Percentiles rank a stretch among this genome's conserved stretches.
Evolutionary conservation across 306 rosid species (phyloP).

Genomic region (Trifolium pratense): DNA sequence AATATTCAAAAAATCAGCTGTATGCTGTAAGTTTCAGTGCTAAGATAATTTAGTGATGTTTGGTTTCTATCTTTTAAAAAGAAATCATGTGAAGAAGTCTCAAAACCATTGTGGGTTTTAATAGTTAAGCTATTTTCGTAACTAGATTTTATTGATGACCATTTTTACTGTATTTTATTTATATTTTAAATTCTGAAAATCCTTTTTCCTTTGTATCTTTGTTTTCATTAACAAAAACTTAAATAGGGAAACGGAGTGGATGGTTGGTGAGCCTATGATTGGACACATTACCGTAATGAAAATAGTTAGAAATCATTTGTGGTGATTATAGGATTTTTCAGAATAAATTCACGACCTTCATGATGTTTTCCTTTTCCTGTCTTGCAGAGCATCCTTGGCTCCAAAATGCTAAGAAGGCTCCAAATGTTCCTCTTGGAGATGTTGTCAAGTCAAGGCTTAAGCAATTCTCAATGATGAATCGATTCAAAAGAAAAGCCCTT

Average conservation of each 20-base stretch:
- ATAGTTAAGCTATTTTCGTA: background rate
- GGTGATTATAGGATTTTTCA: conserved; percentile 19
- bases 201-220: background rate
- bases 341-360: conserved; percentile 21
- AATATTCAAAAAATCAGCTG: conserved; percentile 18
- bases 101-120: conserved; percentile 4
- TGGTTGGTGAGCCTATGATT: conserved; percentile 22
- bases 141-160: conserved; percentile 4
- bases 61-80: conserved; percentile 1
- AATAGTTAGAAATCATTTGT: conserved; percentile 18
- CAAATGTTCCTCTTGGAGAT: conserved; percentile 98
- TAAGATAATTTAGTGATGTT: conserved; percentile 13
- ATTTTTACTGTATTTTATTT: conserved; percentile 7
- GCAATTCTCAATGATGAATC: conserved; percentile 98
- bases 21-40: conserved; percentile 27
- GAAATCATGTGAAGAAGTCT: conserved; percentile 17
- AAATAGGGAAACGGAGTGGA: conserved; percentile 18
- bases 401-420: conserved; percentile 96
- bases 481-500: conserved; percentile 97
- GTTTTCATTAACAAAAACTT: conserved; percentile 1
- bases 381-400: conserved; percentile 95
- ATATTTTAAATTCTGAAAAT: background rate
- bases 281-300: conserved; percentile 8
- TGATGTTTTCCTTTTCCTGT: conserved; percentile 34
- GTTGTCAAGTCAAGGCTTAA: conserved; percentile 99